Evolutionary conservation across 2,329 filamentous ascomycete genomes (phyloP), one percentile per base, ranked within the genome.

Genomic region (Colletotrichum sp.): DNA sequence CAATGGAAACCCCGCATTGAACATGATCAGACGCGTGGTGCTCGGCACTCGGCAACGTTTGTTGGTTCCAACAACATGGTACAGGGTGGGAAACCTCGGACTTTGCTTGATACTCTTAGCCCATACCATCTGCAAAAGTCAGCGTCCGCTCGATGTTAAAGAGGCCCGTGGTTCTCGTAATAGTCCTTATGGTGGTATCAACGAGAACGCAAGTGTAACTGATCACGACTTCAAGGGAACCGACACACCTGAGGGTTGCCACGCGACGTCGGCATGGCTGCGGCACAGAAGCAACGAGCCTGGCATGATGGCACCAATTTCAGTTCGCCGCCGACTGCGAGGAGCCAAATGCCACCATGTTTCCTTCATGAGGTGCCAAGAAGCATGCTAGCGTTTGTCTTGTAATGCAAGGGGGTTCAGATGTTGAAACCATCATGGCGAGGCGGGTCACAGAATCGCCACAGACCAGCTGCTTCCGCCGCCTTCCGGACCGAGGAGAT

Each of bases 361-460:
- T 32, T 15, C 32, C n/a, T 16, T 60, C 7, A 32, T 13, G 8
- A 56, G n/a, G n/a, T n/a, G 32, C 24, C 48, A 30, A 8, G 36
- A n/a, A 16, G 32, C 24, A 26, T 18, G 18, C 24, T 6, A 13
- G 10, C 12, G 16, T 72, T 58, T 36, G 28, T n/a, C 26, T 38
- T 13, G 21, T 15, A 38, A 56, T 38, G 62, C 48, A 77, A 66
- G 74, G 36, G 75, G 9, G 24, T 26, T 85, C 80, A 89, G 15
- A 90, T 85, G 75, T 85, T 87, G 82, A 90, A 91, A 10, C 88
- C 88, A 34, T 87, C 87, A 75, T 90, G 88, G 70, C 81, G 84
- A 4, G 89, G 89, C 32, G 89, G 86, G 74, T 97, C 94, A 74
- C 93, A 92, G 82, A 97, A 95, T 24, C 95, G 88, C 95, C 94